Evolutionary conservation across 805 yeast genomes (phyloP), one percentile per base, ranked within the genome.

Genomic region (Peterozyma xylosa): DNA sequence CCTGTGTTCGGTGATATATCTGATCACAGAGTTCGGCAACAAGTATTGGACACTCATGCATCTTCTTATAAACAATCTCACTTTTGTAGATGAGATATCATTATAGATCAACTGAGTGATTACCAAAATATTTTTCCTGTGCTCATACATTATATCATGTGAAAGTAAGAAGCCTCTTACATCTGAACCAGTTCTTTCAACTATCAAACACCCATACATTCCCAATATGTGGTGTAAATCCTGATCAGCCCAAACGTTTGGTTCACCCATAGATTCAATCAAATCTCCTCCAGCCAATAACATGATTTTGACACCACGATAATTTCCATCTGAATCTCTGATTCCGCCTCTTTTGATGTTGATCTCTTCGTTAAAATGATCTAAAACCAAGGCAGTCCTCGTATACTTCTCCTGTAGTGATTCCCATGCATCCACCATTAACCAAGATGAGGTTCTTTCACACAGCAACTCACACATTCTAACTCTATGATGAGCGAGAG

Each of bases 351-450:
- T 70, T 58, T 85, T 86, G 48, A 89, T 79, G 60, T 93, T 93
- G 51, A 93, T 84, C 57, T 93, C 99, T 56, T 90, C 87, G 63
- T 93, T 91, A 66, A 93, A 93, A 63, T 93, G 99, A 60, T 93
- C 99, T 57, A 93, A 72, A 5, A 93, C 99, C 43, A 88, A 75
- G 2, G 98, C 97, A 0, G 99, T 93, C 52, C 99, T 75, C 27
- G 96, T 88, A 62, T 93, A 93, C 38, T 80, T 74, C 1, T 86
- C 86, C 63, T 93, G 99, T 48, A 93, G 70, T 3, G 95, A 83
- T 66, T 93, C 99, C 99, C 99, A 93, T 1, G 98, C 97, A 62
- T 93, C 99, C 29, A 93, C 99, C 99, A 93, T 93, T 35, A 93
- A 72, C 99, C 99, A 93, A 27, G 91, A 81, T 3, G 93, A 81